These are phyloP conservation scores for Aurifilum marmelostoma DNA, from an alignment of 2,329 filamentous ascomycete species.

Conservation along the genomic window DNA sequence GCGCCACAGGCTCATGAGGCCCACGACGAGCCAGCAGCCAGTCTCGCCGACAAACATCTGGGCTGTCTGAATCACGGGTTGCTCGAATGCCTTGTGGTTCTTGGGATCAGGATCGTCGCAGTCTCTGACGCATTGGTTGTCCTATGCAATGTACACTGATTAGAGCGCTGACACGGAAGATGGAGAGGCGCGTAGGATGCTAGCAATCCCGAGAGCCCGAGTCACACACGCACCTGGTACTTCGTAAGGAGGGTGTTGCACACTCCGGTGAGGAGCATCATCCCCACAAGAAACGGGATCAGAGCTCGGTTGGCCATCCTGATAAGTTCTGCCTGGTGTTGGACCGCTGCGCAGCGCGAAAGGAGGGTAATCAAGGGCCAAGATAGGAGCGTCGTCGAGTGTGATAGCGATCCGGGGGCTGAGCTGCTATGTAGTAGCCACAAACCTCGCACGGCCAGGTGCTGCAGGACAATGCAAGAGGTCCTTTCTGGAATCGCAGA, in stretches of 20 bases:
- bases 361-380: constrained; percentile 1
- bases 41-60: constrained; percentile 99
- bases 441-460: neutral
- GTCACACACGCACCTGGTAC: constrained; percentile 70
- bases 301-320: constrained; percentile 72
- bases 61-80: constrained; percentile 92
- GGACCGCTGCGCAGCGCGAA: neutral
- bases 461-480: neutral
- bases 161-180: constrained; percentile 29
- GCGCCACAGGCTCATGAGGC: constrained; percentile 67
- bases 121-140: constrained; percentile 95
- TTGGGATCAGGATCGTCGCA: constrained; percentile 72
- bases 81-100: constrained; percentile 78
- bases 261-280: constrained; percentile 96
- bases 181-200: constrained; percentile 6
- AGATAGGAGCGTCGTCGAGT: constrained; percentile 12
- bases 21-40: constrained; percentile 92
- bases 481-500: neutral
- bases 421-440: neutral
- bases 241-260: constrained; percentile 98
- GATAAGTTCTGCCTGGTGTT: constrained; percentile 6
- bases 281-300: constrained; percentile 84
- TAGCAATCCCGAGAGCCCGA: constrained; percentile 8
- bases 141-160: constrained; percentile 51
- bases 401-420: constrained; percentile 14